phyloP scores from a whole-genome alignment of 1,284 basidiomycete species.

The Nidula niveotomentosa region DNA sequence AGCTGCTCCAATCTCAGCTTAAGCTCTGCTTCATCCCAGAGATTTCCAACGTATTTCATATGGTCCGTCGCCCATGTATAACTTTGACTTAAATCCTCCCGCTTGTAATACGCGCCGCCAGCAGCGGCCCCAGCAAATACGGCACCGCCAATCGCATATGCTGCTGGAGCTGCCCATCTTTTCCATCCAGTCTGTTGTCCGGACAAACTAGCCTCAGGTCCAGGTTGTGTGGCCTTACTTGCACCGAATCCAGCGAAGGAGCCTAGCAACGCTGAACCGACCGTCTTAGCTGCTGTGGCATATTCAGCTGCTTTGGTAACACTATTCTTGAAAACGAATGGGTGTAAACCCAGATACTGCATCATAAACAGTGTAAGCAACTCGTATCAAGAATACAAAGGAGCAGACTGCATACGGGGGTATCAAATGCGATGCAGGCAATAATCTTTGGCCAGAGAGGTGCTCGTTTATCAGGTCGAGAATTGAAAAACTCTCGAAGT shows the following conservation, averaged over 20 bases:
- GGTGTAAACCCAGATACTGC: constrained; percentile 87
- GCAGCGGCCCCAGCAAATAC: constrained; percentile 82
- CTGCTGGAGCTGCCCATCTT: constrained; percentile 60
- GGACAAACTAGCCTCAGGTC: constrained; percentile 19
- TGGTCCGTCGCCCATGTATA: constrained; percentile 86
- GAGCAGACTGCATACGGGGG: constrained; percentile 63
- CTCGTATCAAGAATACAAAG: not conserved
- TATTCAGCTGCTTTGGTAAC: constrained; percentile 79
- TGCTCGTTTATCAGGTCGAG: constrained; percentile 58
- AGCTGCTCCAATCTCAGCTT: constrained; percentile 63
- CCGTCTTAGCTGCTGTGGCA: constrained; percentile 63
- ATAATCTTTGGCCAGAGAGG: constrained; percentile 85
- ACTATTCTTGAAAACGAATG: constrained; percentile 83
- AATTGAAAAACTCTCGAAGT: constrained; percentile 68
- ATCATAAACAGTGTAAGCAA: constrained; percentile 4
- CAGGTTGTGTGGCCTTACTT: constrained; percentile 29
- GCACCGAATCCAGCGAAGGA: constrained; percentile 50
- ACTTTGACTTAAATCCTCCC: constrained; percentile 69
- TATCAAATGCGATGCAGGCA: constrained; percentile 86
- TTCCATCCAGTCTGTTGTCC: constrained; percentile 40
- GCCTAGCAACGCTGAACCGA: constrained; percentile 57
- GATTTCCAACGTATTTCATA: constrained; percentile 84
- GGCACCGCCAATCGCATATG: constrained; percentile 66
- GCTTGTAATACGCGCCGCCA: constrained; percentile 80
- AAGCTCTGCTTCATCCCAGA: constrained; percentile 82